A percentile compares a stretch with the other conserved stretches of the same genome.
Evolutionary conservation across 108 stramenopile genomes (phyloP).

Genomic region (Skeletonema costatum): DNA sequence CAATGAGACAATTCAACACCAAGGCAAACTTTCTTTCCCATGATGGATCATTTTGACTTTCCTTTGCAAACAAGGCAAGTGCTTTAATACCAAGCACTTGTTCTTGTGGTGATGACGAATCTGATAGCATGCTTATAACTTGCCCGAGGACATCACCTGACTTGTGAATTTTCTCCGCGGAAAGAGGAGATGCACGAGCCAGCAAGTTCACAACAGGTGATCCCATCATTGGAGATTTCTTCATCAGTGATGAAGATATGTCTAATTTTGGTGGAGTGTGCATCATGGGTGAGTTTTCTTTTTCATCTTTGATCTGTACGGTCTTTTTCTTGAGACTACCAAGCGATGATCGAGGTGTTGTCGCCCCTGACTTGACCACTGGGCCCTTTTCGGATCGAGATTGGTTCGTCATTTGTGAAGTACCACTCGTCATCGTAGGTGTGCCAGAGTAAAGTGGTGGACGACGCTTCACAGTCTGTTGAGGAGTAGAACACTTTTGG

Average conservation of each 20-base stretch:
- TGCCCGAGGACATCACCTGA: conserved; percentile 31
- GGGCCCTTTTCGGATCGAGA: not conserved
- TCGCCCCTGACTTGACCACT: not conserved
- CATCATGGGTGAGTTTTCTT: conserved; percentile 20
- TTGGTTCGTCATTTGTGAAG: not conserved
- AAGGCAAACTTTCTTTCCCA: conserved; percentile 39
- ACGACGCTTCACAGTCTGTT: not conserved
- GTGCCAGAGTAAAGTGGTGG: not conserved
- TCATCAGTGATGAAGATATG: not conserved
- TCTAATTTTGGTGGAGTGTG: conserved; percentile 3
- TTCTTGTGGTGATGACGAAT: conserved; percentile 25
- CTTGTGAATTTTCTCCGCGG: conserved; percentile 30
- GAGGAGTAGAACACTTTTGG: conserved; percentile 10
- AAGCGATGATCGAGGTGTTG: not conserved
- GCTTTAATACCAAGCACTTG: conserved; percentile 42
- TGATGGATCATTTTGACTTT: conserved; percentile 21
- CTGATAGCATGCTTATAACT: conserved; percentile 34
- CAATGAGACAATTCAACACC: conserved; percentile 33
- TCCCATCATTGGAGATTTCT: conserved; percentile 24
- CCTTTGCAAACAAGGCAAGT: conserved; percentile 40
- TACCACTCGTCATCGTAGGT: not conserved
- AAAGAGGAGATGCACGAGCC: conserved; percentile 39
- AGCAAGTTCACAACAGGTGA: conserved; percentile 33
- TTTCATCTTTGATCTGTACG: not conserved
- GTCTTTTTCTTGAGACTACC: conserved; percentile 1